Base-by-base conservation (phyloP, 2,329 filamentous ascomycete species). In the Pseudopyricularia cyperi region DNA sequence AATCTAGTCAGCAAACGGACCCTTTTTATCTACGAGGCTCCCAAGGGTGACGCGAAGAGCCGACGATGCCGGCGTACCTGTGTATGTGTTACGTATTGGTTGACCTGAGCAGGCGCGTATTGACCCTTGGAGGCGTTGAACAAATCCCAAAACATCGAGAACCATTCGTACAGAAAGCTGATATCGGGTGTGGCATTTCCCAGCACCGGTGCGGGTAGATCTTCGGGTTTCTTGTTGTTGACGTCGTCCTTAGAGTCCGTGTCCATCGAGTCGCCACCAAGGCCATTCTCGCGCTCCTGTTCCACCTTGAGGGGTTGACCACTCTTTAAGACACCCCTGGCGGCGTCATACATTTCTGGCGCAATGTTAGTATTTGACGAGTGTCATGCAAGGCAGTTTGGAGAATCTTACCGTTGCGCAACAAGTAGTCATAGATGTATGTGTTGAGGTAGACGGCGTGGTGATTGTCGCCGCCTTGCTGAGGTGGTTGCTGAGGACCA, bases 91-190 rank as follows among this genome's bases (percentile, higher is more conserved):
- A 94, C 80, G 66, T 95, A 95, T 71, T 87, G 82, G 56, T 77
- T 77, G 47, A 88, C 83, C 54, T 78, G 77, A 26, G 71, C 68
- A 63, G 75, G 82, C 52, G 76, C 76, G 52, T 78, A 79, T 65
- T 82, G 83, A 61, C 76, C 79, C 62, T 88, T 85, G 64, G 91
- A 87, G 52, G 89, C 88, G 63, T 82, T 82, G 68, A 87, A 94
- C 60, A 97, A 89, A 62, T 98, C 93, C 89, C 89, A 97, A 67
- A 98, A 98, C 51, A 96, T 78, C 63, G 84, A 88, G 73, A 94
- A 98, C 93, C 93, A 98, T 62, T 97, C 93, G 59, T 89, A 85
- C n/a, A 98, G 74, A 62, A 98, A 97, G 26, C 87, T 88, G 56
- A 79, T 86, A 61, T 85, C 85, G 52, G 77, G 77, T 55, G 74